These are phyloP conservation scores for Phytophthora citricola DNA, from an alignment of 352 stramenopile species.

Conservation along the genomic window DNA sequence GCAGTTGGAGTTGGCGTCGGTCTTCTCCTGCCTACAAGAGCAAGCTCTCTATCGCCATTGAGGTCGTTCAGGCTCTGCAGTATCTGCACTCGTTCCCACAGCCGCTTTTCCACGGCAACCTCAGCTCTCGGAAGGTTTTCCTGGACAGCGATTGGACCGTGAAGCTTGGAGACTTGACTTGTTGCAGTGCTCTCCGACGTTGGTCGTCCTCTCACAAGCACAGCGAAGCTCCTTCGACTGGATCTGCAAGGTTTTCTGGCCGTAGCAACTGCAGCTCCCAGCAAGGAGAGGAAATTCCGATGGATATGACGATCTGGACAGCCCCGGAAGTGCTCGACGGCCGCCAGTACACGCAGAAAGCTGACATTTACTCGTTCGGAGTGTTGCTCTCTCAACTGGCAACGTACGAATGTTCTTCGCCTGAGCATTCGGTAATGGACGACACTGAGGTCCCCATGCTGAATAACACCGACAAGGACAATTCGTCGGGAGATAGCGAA, in stretches of 20 bases:
- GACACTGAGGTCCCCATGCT: conserved; percentile 53
- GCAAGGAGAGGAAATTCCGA: conserved; percentile 39
- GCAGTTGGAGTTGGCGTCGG: conserved; percentile 37
- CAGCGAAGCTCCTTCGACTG: conserved; percentile 4
- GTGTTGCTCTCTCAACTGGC: conserved; percentile 47
- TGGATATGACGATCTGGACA: conserved; percentile 62
- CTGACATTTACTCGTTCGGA: conserved; percentile 57
- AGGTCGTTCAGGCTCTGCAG: conserved; percentile 45
- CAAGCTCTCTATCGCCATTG: conserved; percentile 50
- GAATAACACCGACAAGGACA: conserved; percentile 30
- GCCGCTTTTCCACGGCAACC: conserved; percentile 49
- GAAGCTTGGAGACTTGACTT: conserved; percentile 55
- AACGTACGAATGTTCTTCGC: conserved; percentile 48
- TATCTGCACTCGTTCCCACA: conserved; percentile 58
- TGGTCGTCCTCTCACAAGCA: conserved; percentile 46
- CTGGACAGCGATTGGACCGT: conserved; percentile 45
- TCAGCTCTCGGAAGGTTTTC: conserved; percentile 56
- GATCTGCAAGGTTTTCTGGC: conserved; percentile 9
- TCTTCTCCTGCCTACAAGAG: conserved; percentile 37
- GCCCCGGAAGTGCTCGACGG: conserved; percentile 51
- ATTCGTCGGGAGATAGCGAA: conserved; percentile 21
- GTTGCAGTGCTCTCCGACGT: conserved; percentile 44
- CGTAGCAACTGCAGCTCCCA: conserved; percentile 24
- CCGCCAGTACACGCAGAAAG: conserved; percentile 53
- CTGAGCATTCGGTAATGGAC: conserved; percentile 42